phyloP scores from a whole-genome alignment of 768 basidiomycete species.

The Mycena leptocephala region DNA sequence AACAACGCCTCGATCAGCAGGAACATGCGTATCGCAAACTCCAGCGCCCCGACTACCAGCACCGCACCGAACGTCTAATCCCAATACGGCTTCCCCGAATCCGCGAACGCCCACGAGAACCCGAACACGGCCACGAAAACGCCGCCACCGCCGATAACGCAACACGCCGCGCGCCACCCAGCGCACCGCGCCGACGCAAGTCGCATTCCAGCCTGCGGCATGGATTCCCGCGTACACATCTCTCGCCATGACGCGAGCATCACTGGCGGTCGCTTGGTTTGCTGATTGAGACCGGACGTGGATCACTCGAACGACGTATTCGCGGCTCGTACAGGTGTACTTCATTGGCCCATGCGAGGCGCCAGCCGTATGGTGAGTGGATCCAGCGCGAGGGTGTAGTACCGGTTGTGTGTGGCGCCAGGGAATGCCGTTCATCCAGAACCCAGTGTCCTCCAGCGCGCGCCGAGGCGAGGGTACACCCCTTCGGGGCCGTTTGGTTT shows the following conservation, averaged over 20 bases:
- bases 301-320: too few relatives aligned
- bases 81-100: neutral
- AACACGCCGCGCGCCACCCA: constrained; percentile 1
- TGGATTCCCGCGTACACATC: constrained; percentile 10
- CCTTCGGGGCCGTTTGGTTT: too few relatives aligned
- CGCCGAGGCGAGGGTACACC: too few relatives aligned
- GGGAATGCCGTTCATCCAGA: too few relatives aligned
- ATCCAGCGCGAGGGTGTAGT: too few relatives aligned
- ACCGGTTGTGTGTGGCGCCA: too few relatives aligned
- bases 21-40: neutral
- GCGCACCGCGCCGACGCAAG: neutral
- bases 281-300: too few relatives aligned
- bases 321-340: too few relatives aligned
- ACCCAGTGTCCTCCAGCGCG: too few relatives aligned
- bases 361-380: too few relatives aligned
- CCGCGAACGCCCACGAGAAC: constrained; percentile 1
- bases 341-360: too few relatives aligned
- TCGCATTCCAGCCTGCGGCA: neutral
- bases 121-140: neutral
- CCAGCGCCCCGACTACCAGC: neutral
- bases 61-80: neutral
- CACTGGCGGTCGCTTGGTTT: constrained; percentile 5
- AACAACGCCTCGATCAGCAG: neutral
- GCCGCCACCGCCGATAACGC: constrained; percentile 13
- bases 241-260: constrained; percentile 3